Base-by-base conservation (phyloP, 2,329 filamentous ascomycete species). In the Rugonectria rugulosa region DNA sequence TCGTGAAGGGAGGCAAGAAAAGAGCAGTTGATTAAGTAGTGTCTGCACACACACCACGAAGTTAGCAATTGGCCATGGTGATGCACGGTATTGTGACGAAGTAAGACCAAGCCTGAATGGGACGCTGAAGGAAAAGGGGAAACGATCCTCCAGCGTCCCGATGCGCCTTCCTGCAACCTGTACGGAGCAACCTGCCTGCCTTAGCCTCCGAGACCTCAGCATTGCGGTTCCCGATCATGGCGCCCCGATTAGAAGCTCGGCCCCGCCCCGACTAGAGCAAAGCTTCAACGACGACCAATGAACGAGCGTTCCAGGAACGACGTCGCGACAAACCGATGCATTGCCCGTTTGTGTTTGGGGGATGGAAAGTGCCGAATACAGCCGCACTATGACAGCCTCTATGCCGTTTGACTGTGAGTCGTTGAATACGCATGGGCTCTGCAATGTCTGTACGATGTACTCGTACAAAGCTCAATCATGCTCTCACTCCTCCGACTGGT, bases 171-270 rank as follows among this genome's bases (percentile, higher is more conserved):
- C n/a, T n/a, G 27, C 4, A 31, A 31, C 9, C 7, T 5, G 29
- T 19, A 19, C 19, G 17, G 14, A 21, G 10, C 29, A 44, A 32
- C 46, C 45, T 40, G 45, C 48, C 32, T 50, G 45, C 53, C 50
- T 55, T 46, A 55, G 53, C 53, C 34, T 59, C 52, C 54, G 49
- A 54, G 54, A 55, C 60, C 48, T 52, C 59, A 54, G 38, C 53
- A n/a, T 57, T 66, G 55, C 53, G 62, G 64, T 65, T 59, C 44
- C 49, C 57, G 45, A 34, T 48, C 40, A 47, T 24, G 14, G 19
- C 38, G 15, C 19, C 34, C 41, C 37, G 20, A 20, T 23, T 15
- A 23, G 31, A 43, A 40, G 37, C 40, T 56, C 41, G 46, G 53
- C 46, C 53, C 53, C 53, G 42, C 53, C 17, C 27, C 10, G 7